Base-by-base conservation (phyloP, 208 protist species). In the Borovskyia barvae region DNA sequence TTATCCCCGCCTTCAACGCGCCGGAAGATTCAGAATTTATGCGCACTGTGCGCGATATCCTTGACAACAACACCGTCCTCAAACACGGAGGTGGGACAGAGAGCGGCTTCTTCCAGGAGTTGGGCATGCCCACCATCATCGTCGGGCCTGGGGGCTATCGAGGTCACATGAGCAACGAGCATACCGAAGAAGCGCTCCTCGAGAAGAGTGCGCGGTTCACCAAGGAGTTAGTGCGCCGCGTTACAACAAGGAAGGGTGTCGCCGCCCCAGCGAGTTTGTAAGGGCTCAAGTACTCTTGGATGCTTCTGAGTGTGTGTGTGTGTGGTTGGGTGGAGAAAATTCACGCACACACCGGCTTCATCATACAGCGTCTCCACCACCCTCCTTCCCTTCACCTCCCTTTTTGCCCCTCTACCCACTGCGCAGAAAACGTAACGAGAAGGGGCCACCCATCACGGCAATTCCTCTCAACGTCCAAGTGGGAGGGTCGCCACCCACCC, bases 81-180 rank as follows among this genome's bases (percentile, higher is more conserved):
- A 53, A 61, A 25, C 62, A 68, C 7, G 49, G 45, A 12, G 66
- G 69, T 36, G 69, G 50, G 24, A 75, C 80, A 2, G 80, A 79
- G 51, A 52, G 48, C 24, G 69, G 72, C 19, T 70, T 78, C 40
- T 80, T 79, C 48, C 72, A 83, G 22, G 58, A 46, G 24, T 29
- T 82, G 22, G 48, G 67, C 40, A 72, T 87, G 28, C 75, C 72
- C 9, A 75, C 69, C 20, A 58, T 78, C 45, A 72, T 76, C n/a
- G 65, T 70, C 43, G 72, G 66, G 17, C 66, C 69, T 2, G 80
- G 70, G 22, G 75, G 69, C 29, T 72, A 69, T 35, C 36, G 69
- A 17, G 71, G 66, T 26, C 69, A 77, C 57, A 51, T 75, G 50
- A 43, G 69, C 0, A 77, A 76, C 62, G 75, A 77, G 53, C 82